Evolutionary conservation across 805 yeast species (phyloP).

Genomic region (Candida krabiensis): DNA sequence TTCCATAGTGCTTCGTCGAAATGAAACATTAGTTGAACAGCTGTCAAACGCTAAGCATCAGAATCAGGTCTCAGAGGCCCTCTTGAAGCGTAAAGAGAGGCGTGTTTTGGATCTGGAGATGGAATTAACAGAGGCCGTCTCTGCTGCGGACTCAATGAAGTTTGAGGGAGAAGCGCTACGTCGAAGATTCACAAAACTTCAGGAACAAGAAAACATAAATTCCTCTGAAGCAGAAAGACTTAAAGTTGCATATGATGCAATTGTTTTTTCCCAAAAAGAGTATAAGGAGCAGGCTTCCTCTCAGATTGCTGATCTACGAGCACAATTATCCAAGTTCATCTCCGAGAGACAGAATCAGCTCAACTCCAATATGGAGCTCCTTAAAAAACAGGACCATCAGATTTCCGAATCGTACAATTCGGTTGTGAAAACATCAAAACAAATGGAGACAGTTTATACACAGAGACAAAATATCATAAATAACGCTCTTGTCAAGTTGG

Average conservation of each 20-base stretch:
- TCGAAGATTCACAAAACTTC: conserved; percentile 47
- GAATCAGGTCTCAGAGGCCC: conserved; percentile 68
- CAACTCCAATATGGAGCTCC: conserved; percentile 35
- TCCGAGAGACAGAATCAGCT: conserved; percentile 36
- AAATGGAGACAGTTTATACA: conserved; percentile 49
- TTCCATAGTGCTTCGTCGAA: conserved; percentile 43
- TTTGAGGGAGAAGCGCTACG: conserved; percentile 51
- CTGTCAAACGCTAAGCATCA: conserved; percentile 73
- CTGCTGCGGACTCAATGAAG: conserved; percentile 47
- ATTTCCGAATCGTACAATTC: conserved; percentile 50
- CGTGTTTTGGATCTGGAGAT: conserved; percentile 65
- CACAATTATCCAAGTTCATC: conserved; percentile 39
- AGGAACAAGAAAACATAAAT: conserved; percentile 43
- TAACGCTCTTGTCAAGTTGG: conserved; percentile 44
- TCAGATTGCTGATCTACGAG: conserved; percentile 41
- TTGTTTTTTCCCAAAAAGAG: conserved; percentile 49
- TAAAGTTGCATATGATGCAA: conserved; percentile 58
- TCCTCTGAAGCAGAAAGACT: conserved; percentile 55
- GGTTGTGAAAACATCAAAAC: conserved; percentile 44
- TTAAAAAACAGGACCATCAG: conserved; percentile 48
- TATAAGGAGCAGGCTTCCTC: conserved; percentile 48
- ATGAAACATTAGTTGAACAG: conserved; percentile 60
- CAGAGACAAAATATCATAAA: conserved; percentile 46
- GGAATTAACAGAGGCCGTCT: conserved; percentile 47
- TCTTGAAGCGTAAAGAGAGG: conserved; percentile 69